Percentiles rank a stretch among this genome's conserved stretches.
These are phyloP conservation scores for Thalassiosira livingstoniorum DNA, from an alignment of 352 stramenopile species.

Conservation along the genomic window DNA sequence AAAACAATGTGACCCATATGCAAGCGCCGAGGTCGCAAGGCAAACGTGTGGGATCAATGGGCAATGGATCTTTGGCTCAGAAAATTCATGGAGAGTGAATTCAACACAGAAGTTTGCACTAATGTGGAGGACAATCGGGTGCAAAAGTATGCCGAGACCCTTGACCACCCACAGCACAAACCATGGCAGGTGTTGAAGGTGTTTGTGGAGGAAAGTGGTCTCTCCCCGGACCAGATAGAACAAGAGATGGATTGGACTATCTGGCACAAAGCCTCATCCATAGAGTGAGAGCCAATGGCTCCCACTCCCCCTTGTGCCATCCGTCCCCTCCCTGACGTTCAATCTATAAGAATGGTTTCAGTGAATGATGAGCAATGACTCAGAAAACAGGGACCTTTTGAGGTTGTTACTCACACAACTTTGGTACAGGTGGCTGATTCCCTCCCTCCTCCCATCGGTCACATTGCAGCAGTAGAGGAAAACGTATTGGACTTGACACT, in stretches of 20 bases:
- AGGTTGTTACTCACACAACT: no score
- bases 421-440: no score
- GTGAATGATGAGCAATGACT: no score
- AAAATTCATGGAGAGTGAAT: background rate
- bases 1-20: background rate
- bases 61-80: background rate
- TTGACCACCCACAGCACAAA: background rate
- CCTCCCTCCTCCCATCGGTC: no score
- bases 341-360: no score
- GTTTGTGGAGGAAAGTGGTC: background rate
- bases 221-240: background rate
- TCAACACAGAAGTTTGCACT: background rate
- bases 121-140: background rate
- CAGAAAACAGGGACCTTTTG: no score
- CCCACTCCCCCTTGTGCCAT: background rate
- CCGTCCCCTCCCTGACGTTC: background rate
- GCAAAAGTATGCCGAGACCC: background rate
- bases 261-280: background rate
- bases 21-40: background rate
- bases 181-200: background rate
- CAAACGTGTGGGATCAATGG: background rate
- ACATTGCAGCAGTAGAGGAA: no score
- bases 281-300: background rate
- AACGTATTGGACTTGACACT: no score
- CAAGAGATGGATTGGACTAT: background rate